Conservation (phyloP, 345 rosid genomes). For the Orychophragmus violaceus region DNA sequence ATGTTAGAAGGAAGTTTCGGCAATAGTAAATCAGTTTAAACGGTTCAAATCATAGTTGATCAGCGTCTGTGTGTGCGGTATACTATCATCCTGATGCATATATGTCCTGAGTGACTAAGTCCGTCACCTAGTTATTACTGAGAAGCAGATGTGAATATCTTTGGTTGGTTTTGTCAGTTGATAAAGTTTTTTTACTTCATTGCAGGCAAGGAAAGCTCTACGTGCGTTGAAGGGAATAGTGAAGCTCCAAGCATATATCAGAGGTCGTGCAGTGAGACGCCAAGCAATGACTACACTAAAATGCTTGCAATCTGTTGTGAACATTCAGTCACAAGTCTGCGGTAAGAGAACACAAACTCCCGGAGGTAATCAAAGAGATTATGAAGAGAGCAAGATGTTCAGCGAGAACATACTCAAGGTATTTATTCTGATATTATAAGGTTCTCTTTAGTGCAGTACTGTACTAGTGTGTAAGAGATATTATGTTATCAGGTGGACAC, state of each 20-base stretch:
- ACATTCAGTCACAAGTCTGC: constrained; percentile 65
- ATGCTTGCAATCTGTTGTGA: constrained; percentile 76
- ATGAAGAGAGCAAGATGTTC: constrained; percentile 37
- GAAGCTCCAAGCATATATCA: constrained; percentile 81
- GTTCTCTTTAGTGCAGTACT: not conserved
- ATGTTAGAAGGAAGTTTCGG: not conserved
- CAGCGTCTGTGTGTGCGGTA: too few relatives aligned
- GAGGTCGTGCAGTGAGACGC: constrained; percentile 74
- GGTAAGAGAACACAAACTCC: constrained; percentile 46
- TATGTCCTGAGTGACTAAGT: not conserved
- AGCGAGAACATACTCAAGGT: constrained; percentile 59
- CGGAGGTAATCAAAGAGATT: constrained; percentile 29
- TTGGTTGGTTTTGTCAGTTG: not conserved
- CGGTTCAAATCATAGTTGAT: too few relatives aligned
- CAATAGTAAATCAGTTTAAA: too few relatives aligned
- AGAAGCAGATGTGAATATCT: not conserved
- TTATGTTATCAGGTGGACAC: constrained; percentile 50
- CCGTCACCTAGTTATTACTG: not conserved
- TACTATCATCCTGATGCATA: not conserved
- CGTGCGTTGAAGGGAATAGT: constrained; percentile 89
- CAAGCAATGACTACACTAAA: constrained; percentile 76
- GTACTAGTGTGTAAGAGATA: not conserved
- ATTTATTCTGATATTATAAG: not conserved
- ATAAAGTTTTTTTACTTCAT: not conserved
- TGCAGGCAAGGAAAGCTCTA: constrained; percentile 87